Conservation (phyloP, 2,329 filamentous ascomycete genomes). For the Colletotrichum viniferum region DNA sequence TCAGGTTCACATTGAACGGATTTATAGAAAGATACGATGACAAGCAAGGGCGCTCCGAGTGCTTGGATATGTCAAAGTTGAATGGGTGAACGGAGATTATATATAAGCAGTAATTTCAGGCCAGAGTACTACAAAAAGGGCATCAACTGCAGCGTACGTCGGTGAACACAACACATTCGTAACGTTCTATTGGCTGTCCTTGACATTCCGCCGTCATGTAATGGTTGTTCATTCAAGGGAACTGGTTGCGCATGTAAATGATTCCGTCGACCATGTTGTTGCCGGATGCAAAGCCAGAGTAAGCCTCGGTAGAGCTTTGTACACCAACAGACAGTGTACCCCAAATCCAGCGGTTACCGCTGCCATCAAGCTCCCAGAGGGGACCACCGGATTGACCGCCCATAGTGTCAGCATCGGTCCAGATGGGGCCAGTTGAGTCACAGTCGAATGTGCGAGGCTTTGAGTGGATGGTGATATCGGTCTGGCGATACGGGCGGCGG, state of each 20-base stretch:
- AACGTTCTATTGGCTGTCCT: not conserved
- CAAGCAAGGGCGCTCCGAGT: too few relatives aligned
- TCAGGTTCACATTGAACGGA: too few relatives aligned
- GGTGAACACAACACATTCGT: not conserved
- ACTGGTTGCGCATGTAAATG: not conserved
- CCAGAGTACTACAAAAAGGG: not conserved
- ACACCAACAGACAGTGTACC: not conserved
- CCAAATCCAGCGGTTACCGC: not conserved
- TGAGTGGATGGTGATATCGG: not conserved
- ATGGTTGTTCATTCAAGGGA: not conserved
- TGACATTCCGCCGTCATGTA: not conserved
- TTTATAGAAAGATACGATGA: too few relatives aligned
- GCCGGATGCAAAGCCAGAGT: not conserved
- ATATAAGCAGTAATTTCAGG: too few relatives aligned
- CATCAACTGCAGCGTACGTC: not conserved
- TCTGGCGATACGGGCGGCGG: slow-evolving; percentile 13
- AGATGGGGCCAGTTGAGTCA: slow-evolving; percentile 12
- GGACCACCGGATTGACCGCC: slow-evolving; percentile 23
- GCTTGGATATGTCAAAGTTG: too few relatives aligned
- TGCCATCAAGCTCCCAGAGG: slow-evolving; percentile 9
- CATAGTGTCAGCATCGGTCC: slow-evolving; percentile 18
- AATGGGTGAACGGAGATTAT: too few relatives aligned
- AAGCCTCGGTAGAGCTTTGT: not conserved
- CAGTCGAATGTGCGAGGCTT: slow-evolving; percentile 1
- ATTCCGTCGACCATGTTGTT: not conserved